These are phyloP conservation scores for Calonectria pteridis DNA, from an alignment of 2,329 filamentous ascomycete species.

Conservation along the genomic window DNA sequence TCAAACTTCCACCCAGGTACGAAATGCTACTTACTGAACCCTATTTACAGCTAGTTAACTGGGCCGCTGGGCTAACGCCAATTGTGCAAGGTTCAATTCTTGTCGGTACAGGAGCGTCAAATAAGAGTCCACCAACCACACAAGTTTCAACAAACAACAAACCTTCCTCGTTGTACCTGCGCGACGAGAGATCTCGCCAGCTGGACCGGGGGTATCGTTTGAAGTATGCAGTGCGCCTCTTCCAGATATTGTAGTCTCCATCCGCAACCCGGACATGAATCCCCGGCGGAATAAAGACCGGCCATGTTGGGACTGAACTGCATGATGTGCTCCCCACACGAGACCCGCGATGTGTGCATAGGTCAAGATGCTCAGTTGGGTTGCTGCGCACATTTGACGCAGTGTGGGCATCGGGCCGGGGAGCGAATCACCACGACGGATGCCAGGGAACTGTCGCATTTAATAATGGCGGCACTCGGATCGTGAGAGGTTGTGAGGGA, in stretches of 20 bases:
- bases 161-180: not conserved
- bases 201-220: not conserved
- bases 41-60: constrained; percentile 8
- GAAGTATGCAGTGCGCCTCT: constrained; percentile 4
- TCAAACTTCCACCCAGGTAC: not conserved
- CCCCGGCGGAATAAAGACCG: constrained; percentile 25
- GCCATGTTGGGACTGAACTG: constrained; percentile 14
- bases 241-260: not conserved
- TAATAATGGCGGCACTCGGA: not conserved
- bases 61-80: not conserved
- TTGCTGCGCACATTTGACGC: constrained; percentile 3
- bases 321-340: constrained; percentile 19
- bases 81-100: not conserved
- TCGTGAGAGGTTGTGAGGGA: constrained; percentile 14
- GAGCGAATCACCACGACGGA: constrained; percentile 12
- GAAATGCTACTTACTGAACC: constrained; percentile 17
- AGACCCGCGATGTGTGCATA: constrained; percentile 6
- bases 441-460: constrained; percentile 7
- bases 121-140: not conserved
- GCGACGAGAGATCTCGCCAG: constrained; percentile 8
- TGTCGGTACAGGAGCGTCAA: not conserved
- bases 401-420: constrained; percentile 9
- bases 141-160: not conserved
- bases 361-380: not conserved
- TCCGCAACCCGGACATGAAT: constrained; percentile 20